Conservation (phyloP, 1,284 basidiomycete genomes). For the Malassezia japonica region DNA sequence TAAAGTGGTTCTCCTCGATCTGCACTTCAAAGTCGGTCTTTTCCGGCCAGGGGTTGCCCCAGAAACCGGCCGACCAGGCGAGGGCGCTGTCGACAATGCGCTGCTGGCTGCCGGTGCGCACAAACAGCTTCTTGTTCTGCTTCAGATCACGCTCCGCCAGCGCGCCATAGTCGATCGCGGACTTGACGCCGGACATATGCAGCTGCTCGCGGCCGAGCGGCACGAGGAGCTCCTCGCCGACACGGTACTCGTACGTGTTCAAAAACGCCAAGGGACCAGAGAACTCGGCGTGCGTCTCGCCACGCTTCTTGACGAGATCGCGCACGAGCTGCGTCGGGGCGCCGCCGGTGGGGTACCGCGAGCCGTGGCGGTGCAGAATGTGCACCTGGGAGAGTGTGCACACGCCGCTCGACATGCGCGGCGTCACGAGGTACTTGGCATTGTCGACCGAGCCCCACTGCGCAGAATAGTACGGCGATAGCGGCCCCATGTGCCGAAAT, state of each 20-base stretch:
- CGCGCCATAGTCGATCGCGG: conserved; percentile 28
- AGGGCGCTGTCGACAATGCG: conserved; percentile 42
- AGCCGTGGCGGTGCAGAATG: conserved; percentile 44
- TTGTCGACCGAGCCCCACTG: conserved; percentile 36
- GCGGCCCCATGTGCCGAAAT: conserved; percentile 44
- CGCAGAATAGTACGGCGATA: conserved; percentile 39
- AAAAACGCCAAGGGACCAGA: conserved; percentile 33
- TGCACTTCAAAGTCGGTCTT: conserved; percentile 38
- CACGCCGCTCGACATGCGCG: conserved; percentile 9
- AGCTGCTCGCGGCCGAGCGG: conserved; percentile 40
- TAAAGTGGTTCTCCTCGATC: conserved; percentile 36
- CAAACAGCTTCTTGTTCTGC: conserved; percentile 28
- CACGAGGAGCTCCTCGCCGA: conserved; percentile 40
- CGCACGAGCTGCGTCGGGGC: conserved; percentile 8
- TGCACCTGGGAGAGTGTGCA: conserved; percentile 38
- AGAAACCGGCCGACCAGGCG: conserved; percentile 33
- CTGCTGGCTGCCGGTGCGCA: conserved; percentile 41
- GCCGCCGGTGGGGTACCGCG: conserved; percentile 36
- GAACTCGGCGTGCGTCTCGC: conserved; percentile 19
- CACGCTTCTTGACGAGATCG: background rate
- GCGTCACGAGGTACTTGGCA: conserved; percentile 28
- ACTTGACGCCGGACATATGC: conserved; percentile 29
- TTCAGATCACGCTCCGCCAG: conserved; percentile 20
- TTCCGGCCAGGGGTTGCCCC: conserved; percentile 21
- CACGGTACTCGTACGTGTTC: conserved; percentile 30